Percentiles rank a stretch among this genome's conserved stretches.
phyloP scores from a whole-genome alignment of 2,329 filamentous ascomycete species.

The Penicillium sclerotigenum region DNA sequence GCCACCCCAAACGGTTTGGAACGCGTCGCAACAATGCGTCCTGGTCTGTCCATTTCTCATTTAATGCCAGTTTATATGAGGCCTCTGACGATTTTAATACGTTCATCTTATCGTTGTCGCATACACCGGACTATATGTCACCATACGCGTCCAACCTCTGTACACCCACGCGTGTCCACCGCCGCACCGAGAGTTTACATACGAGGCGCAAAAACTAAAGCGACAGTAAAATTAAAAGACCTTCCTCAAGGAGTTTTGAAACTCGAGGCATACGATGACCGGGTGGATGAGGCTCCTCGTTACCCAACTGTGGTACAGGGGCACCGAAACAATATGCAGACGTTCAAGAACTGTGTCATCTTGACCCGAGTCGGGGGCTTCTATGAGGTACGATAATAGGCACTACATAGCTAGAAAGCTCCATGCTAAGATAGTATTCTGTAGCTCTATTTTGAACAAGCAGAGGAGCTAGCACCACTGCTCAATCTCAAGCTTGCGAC shows the following conservation, averaged over 20 bases:
- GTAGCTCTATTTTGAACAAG: constrained; percentile 87
- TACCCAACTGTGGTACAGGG: constrained; percentile 91
- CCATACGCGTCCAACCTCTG: constrained; percentile 27
- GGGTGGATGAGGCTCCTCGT: constrained; percentile 49
- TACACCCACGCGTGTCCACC: constrained; percentile 17
- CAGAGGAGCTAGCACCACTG: constrained; percentile 79
- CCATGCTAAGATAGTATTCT: constrained; percentile 7
- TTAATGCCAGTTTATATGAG: constrained; percentile 10
- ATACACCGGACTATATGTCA: constrained; percentile 31
- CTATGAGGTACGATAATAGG: constrained; percentile 63
- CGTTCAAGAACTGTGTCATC: constrained; percentile 85
- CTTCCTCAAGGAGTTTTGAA: constrained; percentile 57
- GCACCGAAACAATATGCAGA: constrained; percentile 82
- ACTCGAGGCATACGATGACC: constrained; percentile 41
- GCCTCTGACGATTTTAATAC: neutral
- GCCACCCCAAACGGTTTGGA: constrained; percentile 13
- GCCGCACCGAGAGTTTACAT: constrained; percentile 11
- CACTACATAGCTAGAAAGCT: neutral
- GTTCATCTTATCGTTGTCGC: constrained; percentile 17
- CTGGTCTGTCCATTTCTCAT: constrained; percentile 14
- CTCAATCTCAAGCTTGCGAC: constrained; percentile 82
- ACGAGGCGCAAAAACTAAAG: constrained; percentile 37
- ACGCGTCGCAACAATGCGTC: constrained; percentile 25
- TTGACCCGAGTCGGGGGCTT: constrained; percentile 92
- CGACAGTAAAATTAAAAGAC: constrained; percentile 44